Evolutionary conservation across 192 early-diverging fungal genomes (phyloP).

Genomic region (Entomortierella lignicola): DNA sequence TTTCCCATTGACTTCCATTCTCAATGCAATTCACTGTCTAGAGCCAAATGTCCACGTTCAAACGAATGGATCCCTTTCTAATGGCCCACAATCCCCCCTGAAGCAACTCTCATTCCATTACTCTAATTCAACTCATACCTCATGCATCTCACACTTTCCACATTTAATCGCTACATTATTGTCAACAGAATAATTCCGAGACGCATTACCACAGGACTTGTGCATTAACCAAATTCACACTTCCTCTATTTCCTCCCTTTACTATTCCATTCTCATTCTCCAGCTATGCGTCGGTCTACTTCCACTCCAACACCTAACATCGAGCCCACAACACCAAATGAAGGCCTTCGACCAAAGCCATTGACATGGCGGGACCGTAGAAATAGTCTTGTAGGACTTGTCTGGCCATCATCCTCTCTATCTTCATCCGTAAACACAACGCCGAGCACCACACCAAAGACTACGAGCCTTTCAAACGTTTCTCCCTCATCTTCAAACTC

Average conservation of each 20-base stretch:
- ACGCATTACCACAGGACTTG: not conserved
- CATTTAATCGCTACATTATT: not conserved
- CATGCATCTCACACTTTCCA: not conserved
- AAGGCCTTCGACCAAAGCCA: constrained; percentile 33
- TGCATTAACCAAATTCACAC: constrained; percentile 2
- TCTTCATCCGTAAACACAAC: constrained; percentile 42
- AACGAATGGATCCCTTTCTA: not conserved
- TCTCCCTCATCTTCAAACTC: constrained; percentile 4
- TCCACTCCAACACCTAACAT: constrained; percentile 17
- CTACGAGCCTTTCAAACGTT: constrained; percentile 27
- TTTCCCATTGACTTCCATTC: not conserved
- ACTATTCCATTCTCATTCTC: not conserved
- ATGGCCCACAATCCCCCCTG: not conserved
- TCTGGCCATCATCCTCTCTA: constrained; percentile 41
- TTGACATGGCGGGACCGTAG: constrained; percentile 48
- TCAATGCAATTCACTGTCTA: not conserved
- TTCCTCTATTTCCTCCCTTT: not conserved
- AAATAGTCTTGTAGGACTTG: constrained; percentile 44
- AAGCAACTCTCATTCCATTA: not conserved
- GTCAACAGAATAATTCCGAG: not conserved
- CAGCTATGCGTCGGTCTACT: constrained; percentile 43
- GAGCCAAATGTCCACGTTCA: not conserved
- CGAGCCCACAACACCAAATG: constrained; percentile 9
- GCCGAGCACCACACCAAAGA: constrained; percentile 30
- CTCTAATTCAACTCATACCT: not conserved